Base-by-base conservation (phyloP, 768 basidiomycete genomes). In the Naganishia kalamii region DNA sequence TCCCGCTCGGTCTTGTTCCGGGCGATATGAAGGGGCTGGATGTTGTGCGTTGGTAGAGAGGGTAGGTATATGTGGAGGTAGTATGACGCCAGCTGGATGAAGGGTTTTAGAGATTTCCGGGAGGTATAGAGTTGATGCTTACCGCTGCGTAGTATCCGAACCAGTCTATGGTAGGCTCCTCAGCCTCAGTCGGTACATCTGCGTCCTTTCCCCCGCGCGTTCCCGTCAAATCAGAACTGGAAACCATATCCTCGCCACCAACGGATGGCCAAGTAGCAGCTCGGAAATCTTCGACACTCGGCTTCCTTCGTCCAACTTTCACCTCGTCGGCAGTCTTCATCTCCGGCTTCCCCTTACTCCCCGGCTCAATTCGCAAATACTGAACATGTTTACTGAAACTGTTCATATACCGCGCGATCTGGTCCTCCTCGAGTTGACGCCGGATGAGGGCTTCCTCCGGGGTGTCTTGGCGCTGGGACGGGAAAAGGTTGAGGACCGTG, bases 131-230 rank as follows among this genome's bases (percentile, higher is more conserved):
- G n/a, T n/a, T n/a, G n/a, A n/a, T n/a, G n/a, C 54, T 41, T 41
- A 57, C 54, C 2, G 54, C 54, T 25, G 54, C 54, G 27, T 57
- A 57, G 35, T 57, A 57, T 21, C 54, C 54, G n/a, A 57, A 57
- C 54, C 54, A 57, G 27, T 57, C 54, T 3, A 57, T 37, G 5
- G 50, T 33, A 12, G 50, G 30, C 15, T 52, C 50, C 27, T 32
- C 50, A 12, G 30, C 50, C 7, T 46, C n/a, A n/a, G n/a, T n/a
- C n/a, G n/a, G 44, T 17, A 32, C 8, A 15, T 6, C 32, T 32
- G 29, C 32, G 17, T 7, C 50, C 12, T 7, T 27, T 52, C 21
- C 50, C 13, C 4, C 19, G 30, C 11, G 19, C 29, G 32, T 33
- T n/a, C 13, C 23, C 4, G 23, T 27, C 23, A 15, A 10, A 48